Evolutionary conservation across 441 rosid genomes (phyloP).

Genomic region (Populus trichocarpa): DNA sequence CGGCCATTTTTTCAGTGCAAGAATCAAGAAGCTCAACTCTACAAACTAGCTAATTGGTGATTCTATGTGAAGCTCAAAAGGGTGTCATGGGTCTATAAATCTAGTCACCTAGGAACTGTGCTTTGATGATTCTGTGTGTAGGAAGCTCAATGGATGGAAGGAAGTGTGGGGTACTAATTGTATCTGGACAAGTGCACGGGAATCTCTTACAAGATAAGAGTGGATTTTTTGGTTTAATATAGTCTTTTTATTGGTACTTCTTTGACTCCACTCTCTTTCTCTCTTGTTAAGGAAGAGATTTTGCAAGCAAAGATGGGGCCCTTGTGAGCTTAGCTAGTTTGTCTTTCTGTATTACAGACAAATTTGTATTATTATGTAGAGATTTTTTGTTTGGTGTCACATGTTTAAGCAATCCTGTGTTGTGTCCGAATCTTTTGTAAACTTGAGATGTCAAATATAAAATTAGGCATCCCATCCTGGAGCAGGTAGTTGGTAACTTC

Average conservation of each 20-base stretch:
- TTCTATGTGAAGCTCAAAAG: neutral
- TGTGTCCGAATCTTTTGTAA: neutral
- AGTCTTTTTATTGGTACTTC: neutral
- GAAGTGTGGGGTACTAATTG: neutral
- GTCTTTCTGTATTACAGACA: neutral
- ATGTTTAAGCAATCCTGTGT: neutral
- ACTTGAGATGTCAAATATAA: neutral
- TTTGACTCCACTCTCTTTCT: neutral
- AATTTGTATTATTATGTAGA: neutral
- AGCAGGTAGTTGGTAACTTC: neutral
- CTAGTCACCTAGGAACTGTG: neutral
- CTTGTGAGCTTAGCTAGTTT: neutral
- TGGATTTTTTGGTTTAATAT: neutral
- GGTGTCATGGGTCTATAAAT: neutral
- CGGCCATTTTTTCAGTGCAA: constrained; percentile 29
- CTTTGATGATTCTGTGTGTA: neutral
- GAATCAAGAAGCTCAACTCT: neutral
- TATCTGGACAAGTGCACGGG: neutral
- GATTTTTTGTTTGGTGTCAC: neutral
- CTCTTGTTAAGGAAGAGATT: neutral
- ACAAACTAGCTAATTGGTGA: neutral
- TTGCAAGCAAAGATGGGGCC: neutral
- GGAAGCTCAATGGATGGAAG: neutral
- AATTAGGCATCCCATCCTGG: neutral
- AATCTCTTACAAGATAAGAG: neutral